A percentile compares a stretch with the other conserved stretches of the same genome.
These are phyloP conservation scores for Allantophomopsis lycopodina DNA, from an alignment of 2,329 filamentous ascomycete genomes.

Conservation along the genomic window DNA sequence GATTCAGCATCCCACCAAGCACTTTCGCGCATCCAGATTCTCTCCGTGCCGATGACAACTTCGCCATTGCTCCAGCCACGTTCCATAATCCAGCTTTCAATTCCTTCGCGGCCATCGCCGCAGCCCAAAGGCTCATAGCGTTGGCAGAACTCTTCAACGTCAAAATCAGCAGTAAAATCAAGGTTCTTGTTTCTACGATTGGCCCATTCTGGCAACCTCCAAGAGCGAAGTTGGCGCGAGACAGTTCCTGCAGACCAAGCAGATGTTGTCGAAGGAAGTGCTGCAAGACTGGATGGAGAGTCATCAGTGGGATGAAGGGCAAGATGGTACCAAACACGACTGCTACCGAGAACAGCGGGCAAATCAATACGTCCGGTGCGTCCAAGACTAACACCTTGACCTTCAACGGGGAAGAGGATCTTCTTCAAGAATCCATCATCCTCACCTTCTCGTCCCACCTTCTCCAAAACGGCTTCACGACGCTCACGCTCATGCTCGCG, in stretches of 20 bases:
- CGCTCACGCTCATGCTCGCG: conserved; percentile 70
- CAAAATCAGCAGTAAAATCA: conserved; percentile 95
- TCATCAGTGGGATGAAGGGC: conserved; percentile 87
- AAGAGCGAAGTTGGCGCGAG: conserved; percentile 82
- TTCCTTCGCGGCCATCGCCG: conserved; percentile 78
- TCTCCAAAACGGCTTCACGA: conserved; percentile 73
- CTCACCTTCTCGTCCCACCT: conserved; percentile 69
- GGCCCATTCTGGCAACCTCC: conserved; percentile 92
- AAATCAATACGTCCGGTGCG: conserved; percentile 70
- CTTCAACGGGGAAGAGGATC: conserved; percentile 65
- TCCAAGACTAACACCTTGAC: conserved; percentile 70
- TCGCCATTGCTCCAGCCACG: conserved; percentile 98
- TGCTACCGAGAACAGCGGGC: conserved; percentile 59
- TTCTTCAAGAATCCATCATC: conserved; percentile 71
- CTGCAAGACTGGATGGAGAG: conserved; percentile 59
- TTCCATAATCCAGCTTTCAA: conserved; percentile 88
- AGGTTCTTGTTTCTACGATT: conserved; percentile 83
- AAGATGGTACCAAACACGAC: conserved; percentile 90
- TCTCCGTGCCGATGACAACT: conserved; percentile 78
- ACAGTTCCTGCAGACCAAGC: conserved; percentile 89
- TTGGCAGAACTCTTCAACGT: conserved; percentile 78
- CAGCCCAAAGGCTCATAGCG: conserved; percentile 78
- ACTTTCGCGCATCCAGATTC: conserved; percentile 87
- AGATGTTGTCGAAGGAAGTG: conserved; percentile 57
- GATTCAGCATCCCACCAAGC: conserved; percentile 98